phyloP scores from a whole-genome alignment of 768 basidiomycete genomes.

The Paxillus involutus region DNA sequence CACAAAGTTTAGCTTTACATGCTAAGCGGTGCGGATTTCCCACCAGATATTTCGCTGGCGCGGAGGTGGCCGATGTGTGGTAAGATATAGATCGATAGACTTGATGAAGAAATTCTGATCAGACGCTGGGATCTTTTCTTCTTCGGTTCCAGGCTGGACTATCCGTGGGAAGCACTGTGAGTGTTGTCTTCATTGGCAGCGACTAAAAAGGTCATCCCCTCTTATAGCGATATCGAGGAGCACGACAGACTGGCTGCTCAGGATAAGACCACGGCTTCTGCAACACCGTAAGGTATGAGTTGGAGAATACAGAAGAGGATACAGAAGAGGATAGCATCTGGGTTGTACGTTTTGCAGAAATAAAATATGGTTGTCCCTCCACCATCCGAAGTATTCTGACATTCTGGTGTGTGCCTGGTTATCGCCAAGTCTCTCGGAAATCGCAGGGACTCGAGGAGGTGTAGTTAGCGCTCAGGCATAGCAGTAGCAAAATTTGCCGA shows the following conservation, averaged over 20 bases:
- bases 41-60: constrained; percentile 76
- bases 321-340: neutral
- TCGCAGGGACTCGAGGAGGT: neutral
- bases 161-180: constrained; percentile 81
- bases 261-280: constrained; percentile 36
- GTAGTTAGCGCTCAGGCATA: neutral
- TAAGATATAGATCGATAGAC: constrained; percentile 34
- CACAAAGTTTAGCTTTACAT: constrained; percentile 1
- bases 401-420: neutral
- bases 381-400: neutral
- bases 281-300: constrained; percentile 1
- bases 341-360: constrained; percentile 1
- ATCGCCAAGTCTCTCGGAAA: neutral
- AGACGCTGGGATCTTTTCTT: neutral
- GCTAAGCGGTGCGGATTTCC: constrained; percentile 1
- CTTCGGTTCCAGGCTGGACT: constrained; percentile 61
- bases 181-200: constrained; percentile 21
- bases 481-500: neutral
- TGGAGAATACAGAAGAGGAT: neutral
- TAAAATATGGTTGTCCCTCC: neutral
- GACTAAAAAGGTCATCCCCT: constrained; percentile 1
- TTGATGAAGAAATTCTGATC: constrained; percentile 15
- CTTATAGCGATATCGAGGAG: constrained; percentile 67
- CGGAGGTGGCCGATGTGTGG: constrained; percentile 73
- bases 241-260: constrained; percentile 62